Evolutionary conservation across 306 rosid species (phyloP).

Genomic region (Ochetophila trinervis): DNA sequence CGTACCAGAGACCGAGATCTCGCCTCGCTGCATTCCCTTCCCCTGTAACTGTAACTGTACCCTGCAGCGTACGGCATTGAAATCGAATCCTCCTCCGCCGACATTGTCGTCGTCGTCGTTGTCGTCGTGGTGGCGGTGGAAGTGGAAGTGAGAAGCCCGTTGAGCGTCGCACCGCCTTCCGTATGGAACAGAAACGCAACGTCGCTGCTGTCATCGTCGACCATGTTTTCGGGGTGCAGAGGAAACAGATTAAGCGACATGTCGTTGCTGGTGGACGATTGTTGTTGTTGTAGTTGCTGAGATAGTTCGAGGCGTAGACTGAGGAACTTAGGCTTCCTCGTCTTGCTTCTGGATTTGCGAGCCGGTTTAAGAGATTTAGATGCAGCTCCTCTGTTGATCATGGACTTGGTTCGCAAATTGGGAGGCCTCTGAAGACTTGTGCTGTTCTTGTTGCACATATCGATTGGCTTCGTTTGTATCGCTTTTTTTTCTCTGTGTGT

Average conservation of each 20-base stretch:
- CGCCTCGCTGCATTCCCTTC: background rate
- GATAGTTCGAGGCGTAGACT: slow-evolving; percentile 51
- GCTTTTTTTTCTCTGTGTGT: background rate
- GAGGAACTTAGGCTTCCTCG: slow-evolving; percentile 63
- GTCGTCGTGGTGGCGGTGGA: slow-evolving; percentile 21
- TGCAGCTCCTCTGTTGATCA: too few relatives aligned
- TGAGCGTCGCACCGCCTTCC: slow-evolving; percentile 48
- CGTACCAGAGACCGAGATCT: slow-evolving; percentile 42
- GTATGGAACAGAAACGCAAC: slow-evolving; percentile 62
- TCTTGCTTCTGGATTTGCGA: slow-evolving; percentile 48
- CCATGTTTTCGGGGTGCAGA: slow-evolving; percentile 49
- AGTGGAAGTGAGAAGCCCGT: slow-evolving; percentile 42
- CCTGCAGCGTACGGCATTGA: slow-evolving; percentile 31
- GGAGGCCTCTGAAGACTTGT: slow-evolving; percentile 13
- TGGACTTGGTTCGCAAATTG: slow-evolving; percentile 11
- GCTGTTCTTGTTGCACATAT: slow-evolving; percentile 53
- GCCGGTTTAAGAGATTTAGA: background rate
- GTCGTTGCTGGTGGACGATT: background rate
- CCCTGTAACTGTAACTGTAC: too few relatives aligned
- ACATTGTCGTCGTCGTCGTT: slow-evolving; percentile 14
- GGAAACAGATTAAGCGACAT: slow-evolving; percentile 45
- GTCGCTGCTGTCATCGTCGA: slow-evolving; percentile 55
- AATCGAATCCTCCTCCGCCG: slow-evolving; percentile 41
- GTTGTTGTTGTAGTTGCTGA: background rate
- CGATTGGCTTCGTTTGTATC: background rate